A percentile compares a stretch with the other conserved stretches of the same genome.
Evolutionary conservation across 225 moss, liverwort and hornwort genomes (phyloP).

Genomic region (Physcomitrellopsis africana): DNA sequence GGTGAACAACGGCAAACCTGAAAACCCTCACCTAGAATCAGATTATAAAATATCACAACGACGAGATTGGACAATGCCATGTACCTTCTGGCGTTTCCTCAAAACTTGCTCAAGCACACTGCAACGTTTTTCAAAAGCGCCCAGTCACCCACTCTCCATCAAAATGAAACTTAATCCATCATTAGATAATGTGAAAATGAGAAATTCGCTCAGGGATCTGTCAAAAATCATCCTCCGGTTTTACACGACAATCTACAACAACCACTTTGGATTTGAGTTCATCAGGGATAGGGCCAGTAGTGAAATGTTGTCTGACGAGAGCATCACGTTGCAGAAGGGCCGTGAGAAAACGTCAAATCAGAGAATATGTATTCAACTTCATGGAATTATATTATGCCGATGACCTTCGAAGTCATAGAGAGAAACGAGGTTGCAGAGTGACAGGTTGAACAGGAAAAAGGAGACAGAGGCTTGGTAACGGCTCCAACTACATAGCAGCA

Average conservation of each 20-base stretch:
- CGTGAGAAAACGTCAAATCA: not conserved
- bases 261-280: no score
- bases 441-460: slow-evolving; percentile 23
- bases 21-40: not conserved
- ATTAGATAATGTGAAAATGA: not conserved
- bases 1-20: not conserved
- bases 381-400: slow-evolving; percentile 9
- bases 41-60: not conserved
- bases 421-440: slow-evolving; percentile 23
- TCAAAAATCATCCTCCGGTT: no score
- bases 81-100: slow-evolving; percentile 5
- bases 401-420: slow-evolving; percentile 21
- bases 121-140: not conserved
- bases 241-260: no score
- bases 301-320: no score
- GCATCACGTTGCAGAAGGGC: not conserved
- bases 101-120: not conserved
- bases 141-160: not conserved
- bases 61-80: not conserved
- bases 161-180: not conserved
- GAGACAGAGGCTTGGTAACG: slow-evolving; percentile 47
- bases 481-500: slow-evolving; percentile 45
- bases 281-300: no score
- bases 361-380: slow-evolving; percentile 9
- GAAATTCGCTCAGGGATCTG: not conserved